A percentile compares a stretch with the other conserved stretches of the same genome.
Conservation (phyloP, 495 filamentous ascomycete genomes). For the Hyaloscypha finlandica region DNA sequence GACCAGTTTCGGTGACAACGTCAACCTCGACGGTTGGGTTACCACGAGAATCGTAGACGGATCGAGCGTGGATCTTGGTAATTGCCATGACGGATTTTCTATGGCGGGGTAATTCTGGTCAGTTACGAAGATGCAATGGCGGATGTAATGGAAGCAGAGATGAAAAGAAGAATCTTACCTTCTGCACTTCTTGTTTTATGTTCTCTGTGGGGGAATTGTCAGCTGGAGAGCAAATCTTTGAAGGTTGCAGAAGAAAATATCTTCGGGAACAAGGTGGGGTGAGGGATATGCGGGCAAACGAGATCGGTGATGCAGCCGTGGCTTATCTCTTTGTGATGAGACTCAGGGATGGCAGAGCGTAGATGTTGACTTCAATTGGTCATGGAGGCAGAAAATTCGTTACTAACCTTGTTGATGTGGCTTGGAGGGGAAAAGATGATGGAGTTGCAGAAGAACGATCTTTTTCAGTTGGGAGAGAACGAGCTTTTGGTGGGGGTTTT, state of each 20-base stretch:
- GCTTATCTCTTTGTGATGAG: constrained; percentile 15
- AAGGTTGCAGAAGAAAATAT: constrained; percentile 25
- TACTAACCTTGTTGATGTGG: constrained; percentile 23
- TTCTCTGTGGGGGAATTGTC: constrained; percentile 14
- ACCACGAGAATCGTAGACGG: constrained; percentile 99
- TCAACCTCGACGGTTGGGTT: constrained; percentile 95
- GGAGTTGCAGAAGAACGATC: constrained; percentile 14
- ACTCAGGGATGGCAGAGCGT: neutral
- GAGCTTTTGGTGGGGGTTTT: constrained; percentile 17
- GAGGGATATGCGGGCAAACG: constrained; percentile 27
- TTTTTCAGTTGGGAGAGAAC: constrained; percentile 20
- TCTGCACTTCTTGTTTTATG: constrained; percentile 17
- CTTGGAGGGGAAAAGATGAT: constrained; percentile 11
- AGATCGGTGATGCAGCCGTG: constrained; percentile 26
- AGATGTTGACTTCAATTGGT: constrained; percentile 5
- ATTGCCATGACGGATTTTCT: constrained; percentile 73
- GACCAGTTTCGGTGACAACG: constrained; percentile 91
- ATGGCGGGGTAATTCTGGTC: constrained; percentile 22
- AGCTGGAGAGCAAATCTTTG: constrained; percentile 25
- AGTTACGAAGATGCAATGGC: constrained; percentile 7
- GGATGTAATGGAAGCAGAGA: neutral
- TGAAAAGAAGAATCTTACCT: constrained; percentile 15
- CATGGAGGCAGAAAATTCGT: constrained; percentile 1
- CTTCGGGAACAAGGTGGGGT: constrained; percentile 23
- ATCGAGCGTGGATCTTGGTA: constrained; percentile 97